Base-by-base conservation (phyloP, 371 early-diverging fungal species). In the Thermomucor indicae-seudaticae region DNA sequence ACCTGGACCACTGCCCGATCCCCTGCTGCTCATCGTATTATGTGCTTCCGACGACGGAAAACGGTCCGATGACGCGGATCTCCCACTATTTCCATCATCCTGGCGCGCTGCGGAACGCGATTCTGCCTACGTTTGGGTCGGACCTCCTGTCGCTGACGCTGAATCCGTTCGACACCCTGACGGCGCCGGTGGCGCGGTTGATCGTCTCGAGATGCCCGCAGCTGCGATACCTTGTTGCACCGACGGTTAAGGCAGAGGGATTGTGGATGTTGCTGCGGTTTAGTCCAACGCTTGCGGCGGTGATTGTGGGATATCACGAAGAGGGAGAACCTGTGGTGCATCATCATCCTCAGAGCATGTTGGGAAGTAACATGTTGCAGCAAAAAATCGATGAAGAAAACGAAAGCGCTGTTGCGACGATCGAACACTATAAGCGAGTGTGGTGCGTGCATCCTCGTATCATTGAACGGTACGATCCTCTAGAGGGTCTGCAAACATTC, bases 81-180 rank as follows among this genome's bases (percentile, higher is more conserved):
- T 56, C 70, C 0, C 65, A 67, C 35, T 73, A 73, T 41, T 69
- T 62, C 24, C 74, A 73, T 41, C 70, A 70, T 48, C 74, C 67
- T 6, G 70, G 70, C 10, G 74, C 74, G 16, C 51, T 73, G 10
- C 57, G 60, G 27, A 73, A 69, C 45, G 70, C 67, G 1, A 73
- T 73, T 22, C 41, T 73, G 30, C 74, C 74, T 2, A 73, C 70
- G 2, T 73, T 65, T 61, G 74, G 74, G 1, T 29, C 67, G 1
- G 74, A 73, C 39, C 39, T 73, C 6, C 19, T 73, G 6, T 65
- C 68, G 2, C 34, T 73, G 8, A 65, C 65, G 6, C 40, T 73
- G 8, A 73, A 73, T 34, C 61, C 62, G 1, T 70, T 65, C 39
- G 74, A 73, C 51, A 47, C 65, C 2, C 41, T 73, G 20, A 70